Percentiles rank a stretch among this genome's conserved stretches.
Conservation (phyloP, 352 stramenopile species). For the Phytophthora rubi region DNA sequence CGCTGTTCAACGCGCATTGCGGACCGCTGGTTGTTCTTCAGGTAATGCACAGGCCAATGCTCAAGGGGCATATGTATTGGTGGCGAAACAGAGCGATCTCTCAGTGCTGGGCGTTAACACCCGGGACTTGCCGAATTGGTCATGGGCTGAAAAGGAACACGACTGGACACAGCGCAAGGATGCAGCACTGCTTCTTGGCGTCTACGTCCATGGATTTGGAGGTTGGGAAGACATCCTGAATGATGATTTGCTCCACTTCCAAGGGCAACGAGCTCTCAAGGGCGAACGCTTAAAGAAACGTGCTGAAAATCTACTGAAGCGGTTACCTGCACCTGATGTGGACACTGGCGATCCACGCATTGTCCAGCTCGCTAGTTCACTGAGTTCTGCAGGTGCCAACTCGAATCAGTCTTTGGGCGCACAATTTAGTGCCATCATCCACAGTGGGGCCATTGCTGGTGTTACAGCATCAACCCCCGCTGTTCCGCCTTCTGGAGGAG, state of each 20-base stretch:
- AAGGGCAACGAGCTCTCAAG: constrained; percentile 82
- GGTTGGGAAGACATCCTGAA: constrained; percentile 89
- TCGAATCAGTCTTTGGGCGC: constrained; percentile 66
- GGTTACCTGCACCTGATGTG: constrained; percentile 64
- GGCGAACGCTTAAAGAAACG: constrained; percentile 87
- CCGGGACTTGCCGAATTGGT: constrained; percentile 73
- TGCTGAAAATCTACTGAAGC: constrained; percentile 83
- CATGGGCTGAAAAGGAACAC: constrained; percentile 83
- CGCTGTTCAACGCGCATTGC: constrained; percentile 77
- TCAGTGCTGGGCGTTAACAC: constrained; percentile 63
- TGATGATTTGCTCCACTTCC: constrained; percentile 79
- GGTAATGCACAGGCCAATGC: constrained; percentile 45
- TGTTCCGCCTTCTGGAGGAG: constrained; percentile 43
- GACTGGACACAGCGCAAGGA: constrained; percentile 85
- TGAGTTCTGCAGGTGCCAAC: constrained; percentile 45
- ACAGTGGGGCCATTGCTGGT: constrained; percentile 46
- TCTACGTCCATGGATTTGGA: constrained; percentile 88
- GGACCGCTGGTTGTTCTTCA: constrained; percentile 48
- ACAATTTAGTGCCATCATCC: constrained; percentile 84
- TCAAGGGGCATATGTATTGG: constrained; percentile 75
- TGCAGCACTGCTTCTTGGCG: constrained; percentile 76
- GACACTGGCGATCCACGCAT: constrained; percentile 62
- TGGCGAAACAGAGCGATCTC: constrained; percentile 76
- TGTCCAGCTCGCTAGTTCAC: constrained; percentile 57
- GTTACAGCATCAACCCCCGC: constrained; percentile 33